Percentiles rank a stretch among this genome's conserved stretches.
Evolutionary conservation across 176 grass and related monocot genomes (phyloP).

Genomic region (Triticum aestivum): DNA sequence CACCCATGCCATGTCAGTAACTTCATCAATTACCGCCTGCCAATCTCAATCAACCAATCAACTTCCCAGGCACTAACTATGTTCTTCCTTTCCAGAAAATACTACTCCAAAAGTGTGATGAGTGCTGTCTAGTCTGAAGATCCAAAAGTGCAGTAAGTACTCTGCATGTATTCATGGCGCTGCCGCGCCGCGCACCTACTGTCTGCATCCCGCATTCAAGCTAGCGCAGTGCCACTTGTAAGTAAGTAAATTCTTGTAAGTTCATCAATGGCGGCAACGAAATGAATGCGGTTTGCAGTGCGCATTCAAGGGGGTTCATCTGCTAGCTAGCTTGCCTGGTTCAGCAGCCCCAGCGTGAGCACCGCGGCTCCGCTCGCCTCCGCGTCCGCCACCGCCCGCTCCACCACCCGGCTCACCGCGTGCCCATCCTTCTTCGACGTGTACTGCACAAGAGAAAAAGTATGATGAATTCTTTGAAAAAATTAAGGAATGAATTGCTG

Average conservation of each 20-base stretch:
- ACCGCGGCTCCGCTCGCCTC: constrained; percentile 56
- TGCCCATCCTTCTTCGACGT: constrained; percentile 13
- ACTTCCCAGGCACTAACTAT: no score
- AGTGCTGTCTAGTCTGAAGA: not conserved
- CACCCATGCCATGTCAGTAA: not conserved
- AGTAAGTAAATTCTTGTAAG: not conserved
- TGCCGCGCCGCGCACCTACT: not conserved
- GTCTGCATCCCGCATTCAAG: not conserved
- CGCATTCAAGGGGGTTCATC: not conserved
- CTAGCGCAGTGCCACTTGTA: not conserved
- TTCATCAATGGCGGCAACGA: not conserved
- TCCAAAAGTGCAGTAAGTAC: not conserved
- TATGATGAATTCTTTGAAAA: no score
- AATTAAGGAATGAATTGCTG: not conserved
- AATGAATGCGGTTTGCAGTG: not conserved
- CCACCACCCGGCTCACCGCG: constrained; percentile 32
- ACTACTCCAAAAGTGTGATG: not conserved
- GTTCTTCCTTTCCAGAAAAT: no score
- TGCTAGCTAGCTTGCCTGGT: constrained; percentile 39
- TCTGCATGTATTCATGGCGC: not conserved
- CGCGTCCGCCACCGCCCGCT: constrained; percentile 53
- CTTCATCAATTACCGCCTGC: not conserved
- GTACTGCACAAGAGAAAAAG: constrained; percentile 34
- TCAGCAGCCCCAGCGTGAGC: constrained; percentile 57
- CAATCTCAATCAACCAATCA: no score